phyloP scores from a whole-genome alignment of 78 protist species.

The Dictyostelium discoideum region dicty_2.7 NC_007091.3:981501-982000 shows the following conservation, averaged over 20 bases:
- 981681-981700: constrained; percentile 28
- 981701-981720: constrained; percentile 57
- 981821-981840: background rate
- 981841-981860: background rate
- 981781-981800: constrained; percentile 50
- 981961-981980: constrained; percentile 10
- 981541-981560: background rate
- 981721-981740: constrained; percentile 27
- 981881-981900: constrained; percentile 18
- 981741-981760: constrained; percentile 30
- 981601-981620: constrained; percentile 21
- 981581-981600: constrained; percentile 30
- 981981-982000: background rate
- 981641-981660: constrained; percentile 2
- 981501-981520: background rate
- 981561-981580: background rate
- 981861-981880: constrained; percentile 15
- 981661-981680: constrained; percentile 26
- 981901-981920: background rate
- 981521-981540: constrained; percentile 1
- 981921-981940: background rate
- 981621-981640: background rate
- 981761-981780: background rate
- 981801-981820: constrained; percentile 49
- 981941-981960: constrained; percentile 40